A percentile compares a stretch with the other conserved stretches of the same genome.
These are phyloP conservation scores for Pythium volutum DNA, from an alignment of 352 stramenopile genomes.

Conservation along the genomic window DNA sequence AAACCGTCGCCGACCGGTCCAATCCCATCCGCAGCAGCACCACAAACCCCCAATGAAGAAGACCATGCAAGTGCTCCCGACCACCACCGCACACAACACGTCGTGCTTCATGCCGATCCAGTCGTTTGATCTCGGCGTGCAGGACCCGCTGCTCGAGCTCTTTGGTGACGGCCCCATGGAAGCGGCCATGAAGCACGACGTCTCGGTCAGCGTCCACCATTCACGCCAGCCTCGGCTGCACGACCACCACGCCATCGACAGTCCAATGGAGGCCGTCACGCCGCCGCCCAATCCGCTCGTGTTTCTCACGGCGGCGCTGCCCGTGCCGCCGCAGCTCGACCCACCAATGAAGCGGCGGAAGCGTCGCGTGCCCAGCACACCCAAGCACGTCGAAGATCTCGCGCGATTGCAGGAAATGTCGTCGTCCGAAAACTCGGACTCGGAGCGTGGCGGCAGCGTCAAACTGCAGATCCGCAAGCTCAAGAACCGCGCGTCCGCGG, in stretches of 20 bases:
- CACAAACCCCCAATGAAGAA: conserved; percentile 8
- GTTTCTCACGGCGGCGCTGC: conserved; percentile 19
- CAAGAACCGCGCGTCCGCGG: conserved; percentile 26
- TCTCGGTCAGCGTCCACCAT: not conserved
- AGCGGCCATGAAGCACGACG: conserved; percentile 10
- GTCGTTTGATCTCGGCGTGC: conserved; percentile 19
- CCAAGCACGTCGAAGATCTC: conserved; percentile 24
- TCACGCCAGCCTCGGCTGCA: conserved; percentile 5
- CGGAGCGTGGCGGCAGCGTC: conserved; percentile 11
- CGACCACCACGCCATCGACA: not conserved
- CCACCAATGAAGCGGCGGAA: conserved; percentile 22
- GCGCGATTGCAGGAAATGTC: conserved; percentile 19
- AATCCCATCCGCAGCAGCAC: no score
- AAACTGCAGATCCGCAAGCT: conserved; percentile 28
- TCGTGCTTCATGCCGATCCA: conserved; percentile 24
- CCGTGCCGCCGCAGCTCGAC: conserved; percentile 17
- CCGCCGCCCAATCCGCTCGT: conserved; percentile 17
- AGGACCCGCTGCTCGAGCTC: conserved; percentile 18
- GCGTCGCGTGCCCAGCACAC: conserved; percentile 8
- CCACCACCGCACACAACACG: conserved; percentile 1
- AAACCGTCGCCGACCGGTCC: no score
- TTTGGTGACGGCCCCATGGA: conserved; percentile 12
- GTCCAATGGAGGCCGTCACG: not conserved
- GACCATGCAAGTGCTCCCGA: conserved; percentile 3
- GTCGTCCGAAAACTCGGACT: conserved; percentile 23